phyloP scores from a whole-genome alignment of 352 stramenopile species.

The Globisporangium spiculum region DNA sequence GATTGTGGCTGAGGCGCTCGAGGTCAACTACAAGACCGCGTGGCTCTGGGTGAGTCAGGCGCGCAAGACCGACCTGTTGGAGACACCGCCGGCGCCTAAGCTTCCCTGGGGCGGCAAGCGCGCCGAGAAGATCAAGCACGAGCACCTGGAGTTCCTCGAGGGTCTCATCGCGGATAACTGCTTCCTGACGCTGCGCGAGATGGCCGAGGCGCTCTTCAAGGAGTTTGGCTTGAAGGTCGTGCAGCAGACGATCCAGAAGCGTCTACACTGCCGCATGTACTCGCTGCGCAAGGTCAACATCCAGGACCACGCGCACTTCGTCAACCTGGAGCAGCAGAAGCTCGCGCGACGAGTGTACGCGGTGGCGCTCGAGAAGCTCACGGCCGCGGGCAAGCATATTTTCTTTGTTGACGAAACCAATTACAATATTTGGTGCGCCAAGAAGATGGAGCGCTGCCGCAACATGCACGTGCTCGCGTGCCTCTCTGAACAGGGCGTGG shows the following conservation, averaged over 20 bases:
- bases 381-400: conserved; percentile 9
- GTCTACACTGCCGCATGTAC: conserved; percentile 19
- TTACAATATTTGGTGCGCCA: conserved; percentile 22
- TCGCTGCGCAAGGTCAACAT: conserved; percentile 14
- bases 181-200: conserved; percentile 21
- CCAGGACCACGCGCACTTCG: background rate
- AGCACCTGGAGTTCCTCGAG: conserved; percentile 22
- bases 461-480: conserved; percentile 22
- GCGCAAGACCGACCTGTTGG: conserved; percentile 20
- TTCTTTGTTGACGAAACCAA: conserved; percentile 22
- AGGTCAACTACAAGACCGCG: conserved; percentile 25
- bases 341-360: conserved; percentile 6
- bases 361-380: background rate
- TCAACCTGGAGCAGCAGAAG: conserved; percentile 9
- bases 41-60: conserved; percentile 23
- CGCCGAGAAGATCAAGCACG: conserved; percentile 21
- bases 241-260: conserved; percentile 20
- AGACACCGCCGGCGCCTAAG: conserved; percentile 12
- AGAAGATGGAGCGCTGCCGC: conserved; percentile 19
- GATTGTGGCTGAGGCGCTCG: conserved; percentile 17
- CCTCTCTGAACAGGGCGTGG: conserved; percentile 13
- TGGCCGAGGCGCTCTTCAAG: conserved; percentile 14
- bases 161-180: conserved; percentile 18
- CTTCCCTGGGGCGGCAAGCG: conserved; percentile 20
- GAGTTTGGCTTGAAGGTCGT: conserved; percentile 21